Conservation (phyloP, 2,329 filamentous ascomycete species). For the Arthrinium puccinioides region DNA sequence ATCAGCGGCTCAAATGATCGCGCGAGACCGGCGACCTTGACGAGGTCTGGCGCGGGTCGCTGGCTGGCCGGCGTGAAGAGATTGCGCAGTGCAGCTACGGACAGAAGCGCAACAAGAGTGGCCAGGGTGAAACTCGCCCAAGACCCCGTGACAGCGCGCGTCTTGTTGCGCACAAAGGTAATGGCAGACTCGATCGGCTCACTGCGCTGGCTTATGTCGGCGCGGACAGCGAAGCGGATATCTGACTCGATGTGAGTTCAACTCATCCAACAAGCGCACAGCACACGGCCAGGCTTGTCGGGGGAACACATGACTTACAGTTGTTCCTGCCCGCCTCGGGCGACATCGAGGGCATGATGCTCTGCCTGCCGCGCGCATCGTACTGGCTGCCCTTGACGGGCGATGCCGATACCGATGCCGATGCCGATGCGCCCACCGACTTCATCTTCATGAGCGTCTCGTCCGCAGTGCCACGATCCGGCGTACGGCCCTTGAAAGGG, state of each 20-base stretch:
- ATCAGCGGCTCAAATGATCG: conserved; percentile 91
- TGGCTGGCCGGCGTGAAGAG: conserved; percentile 62
- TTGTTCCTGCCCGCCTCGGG: conserved; percentile 35
- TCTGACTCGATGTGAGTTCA: conserved; percentile 42
- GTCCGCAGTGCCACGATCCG: conserved; percentile 30
- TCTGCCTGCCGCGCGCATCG: conserved; percentile 14
- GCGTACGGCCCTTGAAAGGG: conserved; percentile 45
- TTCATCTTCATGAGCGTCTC: conserved; percentile 31
- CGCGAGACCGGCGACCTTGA: conserved; percentile 84
- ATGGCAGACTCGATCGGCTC: conserved; percentile 75
- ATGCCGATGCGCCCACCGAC: no score
- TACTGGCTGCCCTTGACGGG: conserved; percentile 12
- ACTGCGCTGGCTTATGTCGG: conserved; percentile 80
- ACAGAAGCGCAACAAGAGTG: conserved; percentile 53
- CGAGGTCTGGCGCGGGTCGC: conserved; percentile 70
- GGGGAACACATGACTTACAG: conserved; percentile 32
- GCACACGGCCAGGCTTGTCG: background rate
- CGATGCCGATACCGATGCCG: no score
- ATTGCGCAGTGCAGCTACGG: conserved; percentile 56
- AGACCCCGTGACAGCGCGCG: conserved; percentile 58
- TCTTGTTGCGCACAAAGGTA: conserved; percentile 52
- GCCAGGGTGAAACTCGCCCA: conserved; percentile 61
- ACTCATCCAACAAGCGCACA: no score
- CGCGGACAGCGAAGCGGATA: conserved; percentile 79
- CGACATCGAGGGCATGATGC: conserved; percentile 20